Evolutionary conservation across 1,284 basidiomycete species (phyloP).

Genomic region (Tylopilus sp.): DNA sequence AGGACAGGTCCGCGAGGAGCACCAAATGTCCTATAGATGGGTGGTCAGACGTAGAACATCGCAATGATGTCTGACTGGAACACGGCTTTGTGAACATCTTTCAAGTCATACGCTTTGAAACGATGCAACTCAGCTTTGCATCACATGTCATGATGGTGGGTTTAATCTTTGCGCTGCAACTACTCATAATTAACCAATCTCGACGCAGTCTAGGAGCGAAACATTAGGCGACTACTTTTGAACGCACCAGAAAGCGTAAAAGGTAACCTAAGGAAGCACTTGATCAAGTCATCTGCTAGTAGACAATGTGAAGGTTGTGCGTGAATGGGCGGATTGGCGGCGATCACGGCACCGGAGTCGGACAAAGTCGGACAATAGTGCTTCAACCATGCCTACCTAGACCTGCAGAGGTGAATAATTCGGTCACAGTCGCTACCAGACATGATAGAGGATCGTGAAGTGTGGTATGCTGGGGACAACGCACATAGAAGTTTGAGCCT

Average conservation of each 20-base stretch:
- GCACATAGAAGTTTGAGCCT: too few species aligned
- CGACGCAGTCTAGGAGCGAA: neutral
- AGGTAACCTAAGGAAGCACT: too few species aligned
- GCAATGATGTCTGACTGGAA: neutral
- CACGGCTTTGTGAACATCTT: neutral
- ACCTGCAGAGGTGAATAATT: neutral
- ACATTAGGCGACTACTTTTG: neutral
- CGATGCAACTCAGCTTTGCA: neutral
- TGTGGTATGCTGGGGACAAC: too few species aligned
- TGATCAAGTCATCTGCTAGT: too few species aligned
- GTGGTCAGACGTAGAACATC: neutral
- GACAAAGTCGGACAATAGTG: neutral
- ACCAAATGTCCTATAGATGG: too few species aligned
- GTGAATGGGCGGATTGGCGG: too few species aligned
- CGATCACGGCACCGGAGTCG: neutral
- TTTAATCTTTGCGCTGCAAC: neutral
- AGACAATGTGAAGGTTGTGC: too few species aligned
- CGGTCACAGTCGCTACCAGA: neutral
- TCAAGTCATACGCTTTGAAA: neutral
- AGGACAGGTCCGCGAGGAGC: too few species aligned
- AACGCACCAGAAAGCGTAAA: neutral
- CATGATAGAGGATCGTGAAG: neutral
- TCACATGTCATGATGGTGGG: neutral
- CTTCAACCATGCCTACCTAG: neutral
- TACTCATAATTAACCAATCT: neutral